A percentile compares a stretch with the other conserved stretches of the same genome.
Conservation (phyloP, 306 rosid genomes). For the Casuarina equisetifolia region DNA sequence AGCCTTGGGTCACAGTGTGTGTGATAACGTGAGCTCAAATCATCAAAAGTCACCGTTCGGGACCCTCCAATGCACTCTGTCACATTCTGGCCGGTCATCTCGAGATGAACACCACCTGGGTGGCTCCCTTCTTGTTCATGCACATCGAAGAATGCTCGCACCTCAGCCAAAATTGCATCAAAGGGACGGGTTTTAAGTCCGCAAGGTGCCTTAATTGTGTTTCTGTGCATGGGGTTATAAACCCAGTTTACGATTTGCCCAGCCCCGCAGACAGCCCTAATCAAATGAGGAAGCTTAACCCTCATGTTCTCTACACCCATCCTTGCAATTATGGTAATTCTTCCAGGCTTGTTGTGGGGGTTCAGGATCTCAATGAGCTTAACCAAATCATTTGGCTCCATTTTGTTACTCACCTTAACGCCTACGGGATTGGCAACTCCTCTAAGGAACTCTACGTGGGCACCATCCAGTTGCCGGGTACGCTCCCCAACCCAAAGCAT, state of each 20-base stretch:
- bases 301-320: constrained; percentile 83
- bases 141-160: constrained; percentile 75
- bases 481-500: too few species aligned
- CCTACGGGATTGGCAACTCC: too few species aligned
- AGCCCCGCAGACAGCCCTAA: constrained; percentile 68
- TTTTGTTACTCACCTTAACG: constrained; percentile 71
- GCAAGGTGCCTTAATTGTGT: too few species aligned
- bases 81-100: too few species aligned
- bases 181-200: constrained; percentile 78
- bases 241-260: constrained; percentile 82
- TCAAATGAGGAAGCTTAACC: constrained; percentile 73
- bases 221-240: constrained; percentile 76
- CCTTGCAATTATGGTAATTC: constrained; percentile 60
- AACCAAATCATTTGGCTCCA: constrained; percentile 72
- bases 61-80: constrained; percentile 84
- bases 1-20: too few species aligned
- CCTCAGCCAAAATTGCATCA: constrained; percentile 76
- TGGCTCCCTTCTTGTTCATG: constrained; percentile 86
- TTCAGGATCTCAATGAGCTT: constrained; percentile 65
- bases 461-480: too few species aligned
- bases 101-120: too few species aligned
- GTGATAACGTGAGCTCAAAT: too few species aligned
- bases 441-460: too few species aligned
- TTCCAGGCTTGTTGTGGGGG: too few species aligned
- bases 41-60: constrained; percentile 67